Evolutionary conservation across 164 flowering plant genomes (phyloP), one percentile per base, ranked within the genome.

Genomic region (Tetrastigma voinierianum): DNA sequence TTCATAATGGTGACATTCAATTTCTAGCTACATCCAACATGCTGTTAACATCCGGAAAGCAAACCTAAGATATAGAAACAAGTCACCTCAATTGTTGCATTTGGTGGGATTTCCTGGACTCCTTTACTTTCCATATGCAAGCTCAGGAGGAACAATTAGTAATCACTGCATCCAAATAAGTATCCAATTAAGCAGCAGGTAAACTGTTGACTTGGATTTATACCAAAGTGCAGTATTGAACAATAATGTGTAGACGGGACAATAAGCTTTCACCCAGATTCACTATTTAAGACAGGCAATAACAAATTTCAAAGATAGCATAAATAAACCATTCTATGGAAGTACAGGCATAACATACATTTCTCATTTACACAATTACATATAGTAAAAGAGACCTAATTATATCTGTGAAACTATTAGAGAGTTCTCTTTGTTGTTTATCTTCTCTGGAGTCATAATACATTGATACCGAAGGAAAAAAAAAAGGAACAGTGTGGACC

Each of bases 91-190:
- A 94, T 91, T 12, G 96, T 91, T 57, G 98, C 98, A 78, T 94
- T 91, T 49, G 98, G 97, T 71, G 96, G 98, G 61, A 94, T 94
- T 78, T 94, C 98, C 74, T 94, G 98, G 64, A 91, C 90, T 51
- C 98, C 98, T 77, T 91, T 94, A 61, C 74, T 90, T n/a, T 77
- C 98, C 98, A 77, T 91, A 94, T 18, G 98, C 98, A 16, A 94
- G 89, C 75, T 87, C 86, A 21, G 98, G 97, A 71, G 97, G 98
- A 69, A 94, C 90, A 67, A 94, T 86, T 65, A 94, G 73, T 78
- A 94, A 67, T 46, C 98, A 74, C 96, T 90, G 86, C 76, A 74
- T 4, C 40, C 40, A 32, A 4, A 59, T 45, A 60, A 61, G 49
- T 54, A 51, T 11, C 0, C 15, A 40, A 5, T 49, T 19, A 47